Evolutionary conservation across 225 moss, liverwort and hornwort species (phyloP).

Genomic region (Straminergon stramineum): DNA sequence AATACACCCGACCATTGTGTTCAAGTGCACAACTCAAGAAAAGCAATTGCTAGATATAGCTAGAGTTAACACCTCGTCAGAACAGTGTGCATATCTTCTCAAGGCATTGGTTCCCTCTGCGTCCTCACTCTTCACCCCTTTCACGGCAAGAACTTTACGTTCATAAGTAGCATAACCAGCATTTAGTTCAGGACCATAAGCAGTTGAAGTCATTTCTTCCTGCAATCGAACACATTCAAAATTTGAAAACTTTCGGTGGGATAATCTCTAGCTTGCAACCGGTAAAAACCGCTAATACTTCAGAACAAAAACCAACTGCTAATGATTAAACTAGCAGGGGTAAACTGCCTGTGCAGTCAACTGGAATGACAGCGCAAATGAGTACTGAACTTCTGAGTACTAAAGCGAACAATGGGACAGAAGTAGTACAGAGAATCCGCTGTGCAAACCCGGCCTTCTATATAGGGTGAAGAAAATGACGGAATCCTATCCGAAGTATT

Average conservation of each 20-base stretch:
- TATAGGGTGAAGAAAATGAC: background rate
- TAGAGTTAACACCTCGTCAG: slow-evolving; percentile 11
- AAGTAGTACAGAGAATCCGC: background rate
- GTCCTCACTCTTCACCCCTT: slow-evolving; percentile 9
- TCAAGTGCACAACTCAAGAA: background rate
- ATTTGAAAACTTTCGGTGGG: background rate
- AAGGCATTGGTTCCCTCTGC: background rate
- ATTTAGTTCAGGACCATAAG: slow-evolving; percentile 9
- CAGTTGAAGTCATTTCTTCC: slow-evolving; percentile 17
- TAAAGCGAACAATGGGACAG: background rate
- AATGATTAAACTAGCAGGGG: background rate
- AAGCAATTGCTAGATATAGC: background rate
- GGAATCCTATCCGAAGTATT: background rate
- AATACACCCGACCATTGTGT: background rate
- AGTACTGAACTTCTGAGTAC: background rate
- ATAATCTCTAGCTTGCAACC: background rate
- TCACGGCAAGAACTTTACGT: slow-evolving; percentile 2
- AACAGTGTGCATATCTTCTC: background rate
- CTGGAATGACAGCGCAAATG: background rate
- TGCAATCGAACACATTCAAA: background rate
- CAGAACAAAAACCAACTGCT: background rate
- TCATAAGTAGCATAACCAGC: slow-evolving; percentile 15
- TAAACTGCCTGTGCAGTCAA: background rate
- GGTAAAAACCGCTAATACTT: background rate
- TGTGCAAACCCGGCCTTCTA: background rate